Evolutionary conservation across 805 yeast species (phyloP).

Genomic region (Saturnispora mendoncae): DNA sequence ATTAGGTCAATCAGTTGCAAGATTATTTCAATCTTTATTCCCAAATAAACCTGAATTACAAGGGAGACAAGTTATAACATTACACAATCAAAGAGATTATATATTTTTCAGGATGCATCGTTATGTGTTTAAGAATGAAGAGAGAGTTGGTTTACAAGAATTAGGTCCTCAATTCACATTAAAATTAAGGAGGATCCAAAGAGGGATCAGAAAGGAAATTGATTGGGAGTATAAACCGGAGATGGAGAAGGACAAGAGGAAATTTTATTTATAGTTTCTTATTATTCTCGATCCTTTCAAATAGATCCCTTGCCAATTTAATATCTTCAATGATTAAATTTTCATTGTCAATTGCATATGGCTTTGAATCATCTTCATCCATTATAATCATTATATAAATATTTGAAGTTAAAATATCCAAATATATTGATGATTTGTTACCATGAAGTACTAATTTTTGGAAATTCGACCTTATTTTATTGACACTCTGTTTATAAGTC

Average conservation of each 20-base stretch:
- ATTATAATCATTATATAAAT: conserved; percentile 32
- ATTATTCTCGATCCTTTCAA: conserved; percentile 26
- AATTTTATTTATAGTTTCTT: conserved; percentile 59
- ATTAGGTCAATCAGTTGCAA: conserved; percentile 87
- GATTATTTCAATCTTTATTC: conserved; percentile 82
- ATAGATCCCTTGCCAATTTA: conserved; percentile 27
- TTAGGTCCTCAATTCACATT: conserved; percentile 95
- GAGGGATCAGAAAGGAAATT: conserved; percentile 82
- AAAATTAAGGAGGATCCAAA: conserved; percentile 78
- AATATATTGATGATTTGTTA: conserved; percentile 28
- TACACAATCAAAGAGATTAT: conserved; percentile 94
- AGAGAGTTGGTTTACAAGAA: conserved; percentile 90
- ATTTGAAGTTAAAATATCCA: conserved; percentile 29
- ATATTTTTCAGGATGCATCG: conserved; percentile 94
- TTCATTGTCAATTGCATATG: conserved; percentile 26
- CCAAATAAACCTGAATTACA: conserved; percentile 90
- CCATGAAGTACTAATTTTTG: conserved; percentile 65
- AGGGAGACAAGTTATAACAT: conserved; percentile 91
- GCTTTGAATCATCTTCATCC: conserved; percentile 20
- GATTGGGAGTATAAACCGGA: conserved; percentile 97
- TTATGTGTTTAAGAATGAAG: conserved; percentile 81
- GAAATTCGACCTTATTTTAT: conserved; percentile 79
- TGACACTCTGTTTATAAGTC: conserved; percentile 86
- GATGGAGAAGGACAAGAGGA: conserved; percentile 93
- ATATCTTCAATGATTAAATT: conserved; percentile 29